Evolutionary conservation across 1,139 yeast genomes (phyloP).

Genomic region (Saccharomyces uvarum): DNA sequence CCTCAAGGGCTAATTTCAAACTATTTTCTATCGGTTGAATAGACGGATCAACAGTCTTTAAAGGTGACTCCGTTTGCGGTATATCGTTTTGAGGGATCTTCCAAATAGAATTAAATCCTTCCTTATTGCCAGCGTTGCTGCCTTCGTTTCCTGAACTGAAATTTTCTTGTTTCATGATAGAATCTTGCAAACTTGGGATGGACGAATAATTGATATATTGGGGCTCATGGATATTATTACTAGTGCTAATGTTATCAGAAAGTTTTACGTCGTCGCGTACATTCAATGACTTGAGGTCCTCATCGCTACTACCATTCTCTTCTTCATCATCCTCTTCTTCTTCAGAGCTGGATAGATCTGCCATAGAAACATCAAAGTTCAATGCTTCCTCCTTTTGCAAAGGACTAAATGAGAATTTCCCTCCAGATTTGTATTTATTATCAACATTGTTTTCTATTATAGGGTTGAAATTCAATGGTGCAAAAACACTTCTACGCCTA

Average conservation of each 20-base stretch:
- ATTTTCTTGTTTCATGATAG: conserved; percentile 6
- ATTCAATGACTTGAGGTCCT: conserved; percentile 18
- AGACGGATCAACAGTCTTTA: conserved; percentile 12
- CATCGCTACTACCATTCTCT: conserved; percentile 29
- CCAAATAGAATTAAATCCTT: conserved; percentile 24
- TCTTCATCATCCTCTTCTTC: conserved; percentile 34
- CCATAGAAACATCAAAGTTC: conserved; percentile 27
- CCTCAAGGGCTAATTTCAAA: background rate
- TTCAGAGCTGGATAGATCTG: conserved; percentile 30
- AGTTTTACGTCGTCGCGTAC: background rate
- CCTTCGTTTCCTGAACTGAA: conserved; percentile 9
- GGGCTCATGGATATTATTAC: conserved; percentile 10
- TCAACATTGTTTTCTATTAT: conserved; percentile 68
- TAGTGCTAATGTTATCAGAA: background rate
- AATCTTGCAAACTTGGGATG: conserved; percentile 12
- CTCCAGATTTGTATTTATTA: conserved; percentile 77
- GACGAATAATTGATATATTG: conserved; percentile 13
- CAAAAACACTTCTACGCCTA: conserved; percentile 52
- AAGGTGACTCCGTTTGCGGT: conserved; percentile 18
- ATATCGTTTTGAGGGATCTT: conserved; percentile 18
- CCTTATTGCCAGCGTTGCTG: conserved; percentile 8
- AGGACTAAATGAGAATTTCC: conserved; percentile 52
- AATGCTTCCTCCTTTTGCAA: conserved; percentile 27
- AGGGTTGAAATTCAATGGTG: conserved; percentile 76
- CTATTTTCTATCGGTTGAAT: conserved; percentile 1